phyloP scores from a whole-genome alignment of 768 basidiomycete species.

The Cystobasidium onofrii region DNA sequence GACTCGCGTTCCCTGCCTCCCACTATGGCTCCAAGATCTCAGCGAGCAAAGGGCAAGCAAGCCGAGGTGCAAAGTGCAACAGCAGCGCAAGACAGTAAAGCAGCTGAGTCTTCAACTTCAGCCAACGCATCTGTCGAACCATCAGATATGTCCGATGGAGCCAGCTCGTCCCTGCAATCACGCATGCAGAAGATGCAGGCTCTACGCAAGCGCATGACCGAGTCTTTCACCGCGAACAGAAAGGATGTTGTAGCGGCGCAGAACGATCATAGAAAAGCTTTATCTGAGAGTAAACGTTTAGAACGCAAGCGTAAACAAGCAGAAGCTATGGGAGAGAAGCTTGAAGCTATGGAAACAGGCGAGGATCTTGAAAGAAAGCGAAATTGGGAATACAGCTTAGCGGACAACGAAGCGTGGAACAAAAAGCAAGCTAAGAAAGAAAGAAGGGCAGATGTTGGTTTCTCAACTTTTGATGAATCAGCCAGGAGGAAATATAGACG shows the following conservation, averaged over 20 bases:
- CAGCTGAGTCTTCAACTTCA: background rate
- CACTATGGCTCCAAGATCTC: background rate
- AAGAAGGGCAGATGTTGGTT: conserved; percentile 77
- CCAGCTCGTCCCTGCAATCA: conserved; percentile 54
- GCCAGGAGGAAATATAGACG: conserved; percentile 86
- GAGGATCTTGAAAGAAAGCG: conserved; percentile 82
- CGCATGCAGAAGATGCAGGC: conserved; percentile 67
- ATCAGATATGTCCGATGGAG: background rate
- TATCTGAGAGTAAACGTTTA: conserved; percentile 69
- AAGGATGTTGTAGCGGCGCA: conserved; percentile 77
- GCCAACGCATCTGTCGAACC: background rate
- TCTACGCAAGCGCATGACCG: conserved; percentile 67
- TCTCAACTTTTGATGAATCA: conserved; percentile 85
- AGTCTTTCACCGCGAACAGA: conserved; percentile 73
- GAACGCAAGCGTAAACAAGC: conserved; percentile 70
- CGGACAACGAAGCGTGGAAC: conserved; percentile 96
- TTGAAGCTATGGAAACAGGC: conserved; percentile 81
- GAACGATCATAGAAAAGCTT: conserved; percentile 64
- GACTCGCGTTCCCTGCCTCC: background rate
- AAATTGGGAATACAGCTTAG: conserved; percentile 91
- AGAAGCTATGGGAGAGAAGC: conserved; percentile 71
- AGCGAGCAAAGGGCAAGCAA: background rate
- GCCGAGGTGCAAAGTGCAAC: background rate
- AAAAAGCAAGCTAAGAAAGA: conserved; percentile 74
- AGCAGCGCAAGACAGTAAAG: background rate